Conservation (phyloP, 306 rosid species). For the Gillenia trifoliata region DNA sequence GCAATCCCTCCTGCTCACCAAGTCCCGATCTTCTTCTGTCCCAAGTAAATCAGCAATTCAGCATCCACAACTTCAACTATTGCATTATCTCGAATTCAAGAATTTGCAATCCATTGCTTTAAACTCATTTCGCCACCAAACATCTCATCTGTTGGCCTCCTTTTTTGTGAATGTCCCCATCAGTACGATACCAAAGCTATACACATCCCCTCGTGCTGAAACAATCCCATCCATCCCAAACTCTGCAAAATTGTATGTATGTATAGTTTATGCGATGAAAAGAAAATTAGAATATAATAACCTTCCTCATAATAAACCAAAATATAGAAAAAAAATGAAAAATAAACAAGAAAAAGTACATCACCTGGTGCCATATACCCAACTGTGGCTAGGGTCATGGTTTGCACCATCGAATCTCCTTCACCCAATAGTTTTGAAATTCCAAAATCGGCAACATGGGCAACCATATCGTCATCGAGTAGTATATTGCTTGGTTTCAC, state of each 20-base stretch:
- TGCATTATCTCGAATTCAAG: not conserved
- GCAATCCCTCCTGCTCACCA: not conserved
- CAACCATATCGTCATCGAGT: constrained; percentile 40
- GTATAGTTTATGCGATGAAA: not conserved
- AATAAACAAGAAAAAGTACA: not conserved
- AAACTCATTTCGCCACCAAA: not conserved
- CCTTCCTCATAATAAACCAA: too few relatives aligned
- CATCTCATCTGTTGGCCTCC: not conserved
- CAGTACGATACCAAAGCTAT: constrained; percentile 7
- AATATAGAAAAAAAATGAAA: not conserved
- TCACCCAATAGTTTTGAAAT: constrained; percentile 38
- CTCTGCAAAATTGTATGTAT: not conserved
- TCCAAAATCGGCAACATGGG: constrained; percentile 32
- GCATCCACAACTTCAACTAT: constrained; percentile 4
- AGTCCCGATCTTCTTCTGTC: not conserved
- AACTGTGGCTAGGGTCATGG: constrained; percentile 38
- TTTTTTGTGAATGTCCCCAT: constrained; percentile 6
- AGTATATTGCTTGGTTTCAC: constrained; percentile 39
- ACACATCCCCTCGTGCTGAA: constrained; percentile 8
- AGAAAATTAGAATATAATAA: not conserved
- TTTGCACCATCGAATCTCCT: constrained; percentile 16
- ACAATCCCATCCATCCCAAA: constrained; percentile 7
- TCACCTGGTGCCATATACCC: constrained; percentile 53
- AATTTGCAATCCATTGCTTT: not conserved
- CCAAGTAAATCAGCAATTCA: not conserved